Percentiles rank a stretch among this genome's conserved stretches.
Conservation (phyloP, 495 filamentous ascomycete genomes). For the Talaromyces trachyspermus region DNA sequence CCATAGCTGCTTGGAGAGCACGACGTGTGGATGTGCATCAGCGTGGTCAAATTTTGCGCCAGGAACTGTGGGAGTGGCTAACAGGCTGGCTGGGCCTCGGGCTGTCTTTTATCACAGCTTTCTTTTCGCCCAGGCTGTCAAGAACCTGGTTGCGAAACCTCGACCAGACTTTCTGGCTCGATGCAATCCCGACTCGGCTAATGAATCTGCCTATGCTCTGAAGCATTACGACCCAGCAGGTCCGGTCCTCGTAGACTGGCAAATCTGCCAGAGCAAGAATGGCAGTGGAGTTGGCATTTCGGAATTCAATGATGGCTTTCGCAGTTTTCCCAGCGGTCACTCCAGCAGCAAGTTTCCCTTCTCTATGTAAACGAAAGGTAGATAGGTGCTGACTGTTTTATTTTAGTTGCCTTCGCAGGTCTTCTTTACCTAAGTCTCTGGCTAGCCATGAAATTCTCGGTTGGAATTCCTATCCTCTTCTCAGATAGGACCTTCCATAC, state of each 20-base stretch:
- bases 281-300: background rate
- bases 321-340: background rate
- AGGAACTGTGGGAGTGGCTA: background rate
- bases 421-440: background rate
- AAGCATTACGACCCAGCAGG: background rate
- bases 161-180: background rate
- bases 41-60: background rate
- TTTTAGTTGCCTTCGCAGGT: background rate
- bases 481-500: background rate
- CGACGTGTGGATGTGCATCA: background rate
- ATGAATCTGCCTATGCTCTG: background rate
- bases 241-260: background rate
- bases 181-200: background rate
- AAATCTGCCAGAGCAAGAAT: background rate
- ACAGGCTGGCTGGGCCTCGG: background rate
- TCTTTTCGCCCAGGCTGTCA: background rate
- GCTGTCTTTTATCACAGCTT: background rate
- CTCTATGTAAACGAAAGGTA: background rate
- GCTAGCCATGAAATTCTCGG: background rate
- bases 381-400: background rate
- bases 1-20: background rate
- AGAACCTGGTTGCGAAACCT: background rate
- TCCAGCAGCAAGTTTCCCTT: background rate
- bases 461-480: background rate
- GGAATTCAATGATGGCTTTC: background rate